A percentile compares a stretch with the other conserved stretches of the same genome.
Evolutionary conservation across 352 stramenopile species (phyloP).

Genomic region (Phytophthora ohioensis): DNA sequence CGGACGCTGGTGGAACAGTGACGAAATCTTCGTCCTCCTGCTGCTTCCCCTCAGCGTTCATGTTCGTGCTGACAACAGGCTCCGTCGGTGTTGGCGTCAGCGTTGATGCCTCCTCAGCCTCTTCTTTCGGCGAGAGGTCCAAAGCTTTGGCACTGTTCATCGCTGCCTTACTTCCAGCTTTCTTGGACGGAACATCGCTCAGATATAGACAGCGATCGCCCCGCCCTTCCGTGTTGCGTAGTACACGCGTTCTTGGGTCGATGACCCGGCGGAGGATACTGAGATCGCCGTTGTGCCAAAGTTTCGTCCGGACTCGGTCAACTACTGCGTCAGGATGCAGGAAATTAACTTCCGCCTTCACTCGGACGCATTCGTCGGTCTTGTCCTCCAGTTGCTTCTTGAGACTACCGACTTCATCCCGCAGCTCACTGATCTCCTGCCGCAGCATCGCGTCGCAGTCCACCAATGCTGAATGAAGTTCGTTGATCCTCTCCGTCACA

Average conservation of each 20-base stretch:
- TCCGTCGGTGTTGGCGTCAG: background rate
- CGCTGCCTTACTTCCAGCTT: constrained; percentile 7
- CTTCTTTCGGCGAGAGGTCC: constrained; percentile 17
- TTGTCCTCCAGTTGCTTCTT: constrained; percentile 34
- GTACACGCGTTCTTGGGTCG: constrained; percentile 15
- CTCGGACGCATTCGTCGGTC: constrained; percentile 16
- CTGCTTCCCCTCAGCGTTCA: background rate
- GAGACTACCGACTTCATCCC: constrained; percentile 19
- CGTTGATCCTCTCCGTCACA: constrained; percentile 27
- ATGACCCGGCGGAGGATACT: constrained; percentile 32
- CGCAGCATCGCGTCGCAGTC: constrained; percentile 22
- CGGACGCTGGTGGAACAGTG: background rate
- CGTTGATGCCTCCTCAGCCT: constrained; percentile 4
- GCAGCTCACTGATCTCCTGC: constrained; percentile 21
- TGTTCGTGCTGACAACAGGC: background rate
- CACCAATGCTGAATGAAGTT: constrained; percentile 17
- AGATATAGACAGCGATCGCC: constrained; percentile 32
- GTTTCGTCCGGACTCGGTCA: constrained; percentile 33
- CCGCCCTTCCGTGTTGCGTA: constrained; percentile 16
- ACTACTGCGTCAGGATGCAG: constrained; percentile 40
- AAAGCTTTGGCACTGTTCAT: background rate
- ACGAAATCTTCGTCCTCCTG: background rate
- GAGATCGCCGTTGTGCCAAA: constrained; percentile 38
- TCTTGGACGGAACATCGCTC: constrained; percentile 22
- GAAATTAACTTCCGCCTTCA: constrained; percentile 10